phyloP scores from a whole-genome alignment of 768 basidiomycete genomes.

The Mycena amicta region DNA sequence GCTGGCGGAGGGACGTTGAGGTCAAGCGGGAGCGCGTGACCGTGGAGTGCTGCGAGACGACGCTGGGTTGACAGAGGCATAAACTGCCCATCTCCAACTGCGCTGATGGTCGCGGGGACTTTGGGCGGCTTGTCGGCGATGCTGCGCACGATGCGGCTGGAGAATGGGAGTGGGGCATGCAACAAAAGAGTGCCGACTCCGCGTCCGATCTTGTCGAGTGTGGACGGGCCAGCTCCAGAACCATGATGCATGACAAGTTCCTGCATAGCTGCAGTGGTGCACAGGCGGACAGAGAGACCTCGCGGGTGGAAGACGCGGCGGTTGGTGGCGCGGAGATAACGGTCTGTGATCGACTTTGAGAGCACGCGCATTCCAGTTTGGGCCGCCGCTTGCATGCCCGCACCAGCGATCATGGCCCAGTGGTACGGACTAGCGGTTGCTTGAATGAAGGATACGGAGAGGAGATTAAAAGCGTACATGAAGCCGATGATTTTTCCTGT shows the following conservation, averaged over 20 bases:
- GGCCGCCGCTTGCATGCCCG: constrained; percentile 18
- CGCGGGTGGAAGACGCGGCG: constrained; percentile 24
- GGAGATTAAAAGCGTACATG: constrained; percentile 14
- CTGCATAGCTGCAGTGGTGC: constrained; percentile 27
- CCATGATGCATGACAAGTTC: constrained; percentile 18
- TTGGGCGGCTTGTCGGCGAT: constrained; percentile 21
- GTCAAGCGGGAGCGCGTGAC: constrained; percentile 22
- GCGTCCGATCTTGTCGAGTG: constrained; percentile 22
- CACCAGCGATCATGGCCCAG: constrained; percentile 28
- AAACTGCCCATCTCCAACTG: constrained; percentile 5
- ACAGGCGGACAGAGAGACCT: constrained; percentile 27
- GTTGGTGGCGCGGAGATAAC: constrained; percentile 28
- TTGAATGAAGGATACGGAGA: not conserved
- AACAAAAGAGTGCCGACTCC: constrained; percentile 19
- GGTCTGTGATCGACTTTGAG: constrained; percentile 28
- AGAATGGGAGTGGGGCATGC: constrained; percentile 15
- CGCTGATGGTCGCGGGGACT: constrained; percentile 13
- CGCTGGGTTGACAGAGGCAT: constrained; percentile 20
- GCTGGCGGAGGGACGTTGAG: constrained; percentile 26
- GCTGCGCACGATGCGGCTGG: constrained; percentile 19
- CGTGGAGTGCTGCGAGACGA: constrained; percentile 24
- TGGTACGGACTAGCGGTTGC: constrained; percentile 18
- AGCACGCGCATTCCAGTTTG: constrained; percentile 26
- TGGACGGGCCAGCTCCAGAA: constrained; percentile 6
- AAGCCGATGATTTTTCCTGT: constrained; percentile 23